Evolutionary conservation across 1,139 yeast genomes (phyloP).

Genomic region (Taphrina deformans): DNA sequence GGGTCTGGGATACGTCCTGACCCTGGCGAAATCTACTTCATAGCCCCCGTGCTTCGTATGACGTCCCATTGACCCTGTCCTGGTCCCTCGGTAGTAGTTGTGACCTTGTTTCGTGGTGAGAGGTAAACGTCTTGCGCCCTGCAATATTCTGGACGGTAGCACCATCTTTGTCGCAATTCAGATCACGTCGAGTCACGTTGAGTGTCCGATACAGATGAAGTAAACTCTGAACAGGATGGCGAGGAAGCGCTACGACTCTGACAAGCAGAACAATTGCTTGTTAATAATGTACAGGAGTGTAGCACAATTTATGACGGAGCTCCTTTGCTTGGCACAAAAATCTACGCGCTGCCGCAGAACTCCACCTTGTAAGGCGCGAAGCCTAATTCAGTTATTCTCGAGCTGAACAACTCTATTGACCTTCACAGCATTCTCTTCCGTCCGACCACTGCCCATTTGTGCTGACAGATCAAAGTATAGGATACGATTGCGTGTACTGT

Average conservation of each 20-base stretch:
- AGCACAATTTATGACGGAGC: background rate
- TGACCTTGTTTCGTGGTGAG: constrained; percentile 84
- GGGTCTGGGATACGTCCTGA: constrained; percentile 89
- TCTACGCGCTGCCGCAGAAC: background rate
- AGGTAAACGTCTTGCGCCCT: constrained; percentile 57
- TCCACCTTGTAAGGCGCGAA: background rate
- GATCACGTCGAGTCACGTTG: too few species aligned
- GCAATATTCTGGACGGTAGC: constrained; percentile 3
- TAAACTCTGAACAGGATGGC: too few species aligned
- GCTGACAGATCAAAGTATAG: too few species aligned
- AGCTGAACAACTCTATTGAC: background rate
- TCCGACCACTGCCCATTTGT: too few species aligned
- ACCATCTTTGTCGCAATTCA: background rate
- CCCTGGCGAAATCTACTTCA: constrained; percentile 77
- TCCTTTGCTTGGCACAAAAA: background rate
- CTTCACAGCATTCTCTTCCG: too few species aligned
- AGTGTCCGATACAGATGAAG: too few species aligned
- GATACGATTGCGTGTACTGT: too few species aligned
- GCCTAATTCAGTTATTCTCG: background rate
- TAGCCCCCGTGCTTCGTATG: constrained; percentile 74
- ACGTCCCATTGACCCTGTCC: constrained; percentile 89
- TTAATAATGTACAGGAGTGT: background rate
- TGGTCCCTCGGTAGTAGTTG: constrained; percentile 86
- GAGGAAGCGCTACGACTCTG: too few species aligned
- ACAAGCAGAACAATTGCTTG: too few species aligned